Base-by-base conservation (phyloP, 1,284 basidiomycete species). In the Fomitopsis schrenkii region DNA sequence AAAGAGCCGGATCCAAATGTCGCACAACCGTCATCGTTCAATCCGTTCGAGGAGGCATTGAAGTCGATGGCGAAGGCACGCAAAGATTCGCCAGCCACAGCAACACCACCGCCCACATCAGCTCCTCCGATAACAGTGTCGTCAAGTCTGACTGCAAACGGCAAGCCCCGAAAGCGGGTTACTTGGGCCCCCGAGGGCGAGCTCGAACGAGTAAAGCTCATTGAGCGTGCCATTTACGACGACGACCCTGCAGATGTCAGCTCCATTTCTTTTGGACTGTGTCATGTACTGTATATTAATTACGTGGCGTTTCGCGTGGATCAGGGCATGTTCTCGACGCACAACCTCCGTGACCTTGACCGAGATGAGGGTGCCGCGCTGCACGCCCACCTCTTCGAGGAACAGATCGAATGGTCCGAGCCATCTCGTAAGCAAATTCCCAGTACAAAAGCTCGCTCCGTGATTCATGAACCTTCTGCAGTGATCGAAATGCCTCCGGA, bases 171-270 rank as follows among this genome's bases (percentile, higher is more conserved):
- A 77, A 93, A 92, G 75, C 74, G 80, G 55, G 91, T 93, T 54
- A 85, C 84, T 30, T 93, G 91, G 88, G 84, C 88, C 42, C 80
- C 88, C 46, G 89, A 90, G 63, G 83, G 78, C 65, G 77, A 84
- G 71, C 83, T 93, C 66, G 88, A 86, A 77, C 79, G 82, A 70
- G 79, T 93, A 72, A 86, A 84, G 75, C 74, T 87, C 71, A 93
- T 93, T 76, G 90, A 93, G 76, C 85, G 81, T 70, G 91, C 91
- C 65, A 79, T 92, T 68, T 93, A 93, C 77, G 91, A 93, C 68
- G 91, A 92, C 74, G 91, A 93, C 79, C 83, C 83, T 70, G 80
- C 83, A 78, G 85, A 90, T 83, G 91, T 93, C 81, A 85, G 89
- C 84, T 70, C 66, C 68, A 63, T 77, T 74, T 74, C 73, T 73